Evolutionary conservation across 2,329 filamentous ascomycete species (phyloP), one percentile per base, ranked within the genome.

Genomic region (Colletotrichum nymphaeae): DNA sequence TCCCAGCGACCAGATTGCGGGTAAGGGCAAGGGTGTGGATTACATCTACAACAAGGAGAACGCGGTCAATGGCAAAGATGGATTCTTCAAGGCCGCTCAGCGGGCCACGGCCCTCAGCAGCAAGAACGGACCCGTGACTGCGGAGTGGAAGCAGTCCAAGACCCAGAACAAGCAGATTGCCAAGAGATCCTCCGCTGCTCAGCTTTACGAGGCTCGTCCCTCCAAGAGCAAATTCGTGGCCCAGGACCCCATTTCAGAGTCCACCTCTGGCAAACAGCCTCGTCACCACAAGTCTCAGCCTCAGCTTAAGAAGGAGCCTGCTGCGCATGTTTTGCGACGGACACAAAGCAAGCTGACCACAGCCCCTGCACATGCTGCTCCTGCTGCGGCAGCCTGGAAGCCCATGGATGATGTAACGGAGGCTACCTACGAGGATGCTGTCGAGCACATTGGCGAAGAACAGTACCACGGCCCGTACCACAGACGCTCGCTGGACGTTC

Each of bases 211-310:
- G 8, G n/a, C 67, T 8, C 55, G 71, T 26, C 71, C 67, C 12
- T 62, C 71, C 2, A 73, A 71, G 56, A 71, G 67, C 60, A 73
- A 73, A 57, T 65, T 66, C 46, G 49, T 73, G 19, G 67, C 60
- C n/a, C 71, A 62, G 46, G 71, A 73, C 19, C 69, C 69, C 4
- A 35, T 32, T 57, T 19, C 67, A 22, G 46, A 46, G 32, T 42
- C 52, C 12, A 46, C 35, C 12, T 72, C 71, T 11, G 65, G 37
- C 67, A 57, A 59, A 32, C 82, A 84, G 66, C 83, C 84, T 72
- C 86, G 88, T 42, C 88, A 89, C 63, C 81, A 87, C 81, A 88
- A 86, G 79, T 89, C 87, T 77, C 88, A 90, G 78, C 88, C 88
- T 12, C 84, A 86, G 67, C 82, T 90, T 63, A 87, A 86, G 75